Evolutionary conservation across 371 early-diverging fungal species (phyloP).

Genomic region (Mortierella sp.): DNA sequence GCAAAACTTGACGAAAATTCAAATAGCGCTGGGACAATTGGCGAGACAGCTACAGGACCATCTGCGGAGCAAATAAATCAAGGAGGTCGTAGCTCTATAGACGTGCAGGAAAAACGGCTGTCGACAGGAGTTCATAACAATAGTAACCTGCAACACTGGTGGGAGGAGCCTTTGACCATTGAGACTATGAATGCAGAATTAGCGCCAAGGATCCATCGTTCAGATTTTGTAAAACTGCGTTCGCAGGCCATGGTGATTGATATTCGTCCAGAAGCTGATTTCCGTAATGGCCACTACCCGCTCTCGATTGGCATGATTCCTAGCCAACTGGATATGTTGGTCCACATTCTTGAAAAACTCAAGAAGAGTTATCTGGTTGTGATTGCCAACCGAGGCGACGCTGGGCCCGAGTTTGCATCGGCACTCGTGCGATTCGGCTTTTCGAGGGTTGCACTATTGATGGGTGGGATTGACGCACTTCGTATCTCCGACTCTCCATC

Average conservation of each 20-base stretch:
- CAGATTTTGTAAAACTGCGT: conserved; percentile 65
- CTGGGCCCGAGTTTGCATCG: conserved; percentile 71
- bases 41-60: neutral
- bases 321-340: conserved; percentile 61
- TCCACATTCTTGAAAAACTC: conserved; percentile 63
- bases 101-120: neutral
- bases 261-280: conserved; percentile 72
- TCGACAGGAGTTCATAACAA: conserved; percentile 6
- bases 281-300: conserved; percentile 68
- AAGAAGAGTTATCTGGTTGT: conserved; percentile 73
- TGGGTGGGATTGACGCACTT: conserved; percentile 72
- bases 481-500: conserved; percentile 29
- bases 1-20: neutral
- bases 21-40: neutral
- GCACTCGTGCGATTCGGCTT: conserved; percentile 64
- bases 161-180: conserved; percentile 68
- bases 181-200: conserved; percentile 69
- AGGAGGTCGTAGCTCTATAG: neutral
- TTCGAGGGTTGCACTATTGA: conserved; percentile 64
- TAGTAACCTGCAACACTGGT: conserved; percentile 58
- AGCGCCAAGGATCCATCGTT: conserved; percentile 67
- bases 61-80: neutral
- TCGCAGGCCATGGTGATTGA: conserved; percentile 70
- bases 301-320: conserved; percentile 68
- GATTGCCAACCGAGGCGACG: conserved; percentile 60